Evolutionary conservation across 2,329 filamentous ascomycete species (phyloP).

Genomic region (Monilinia fructigena): DNA sequence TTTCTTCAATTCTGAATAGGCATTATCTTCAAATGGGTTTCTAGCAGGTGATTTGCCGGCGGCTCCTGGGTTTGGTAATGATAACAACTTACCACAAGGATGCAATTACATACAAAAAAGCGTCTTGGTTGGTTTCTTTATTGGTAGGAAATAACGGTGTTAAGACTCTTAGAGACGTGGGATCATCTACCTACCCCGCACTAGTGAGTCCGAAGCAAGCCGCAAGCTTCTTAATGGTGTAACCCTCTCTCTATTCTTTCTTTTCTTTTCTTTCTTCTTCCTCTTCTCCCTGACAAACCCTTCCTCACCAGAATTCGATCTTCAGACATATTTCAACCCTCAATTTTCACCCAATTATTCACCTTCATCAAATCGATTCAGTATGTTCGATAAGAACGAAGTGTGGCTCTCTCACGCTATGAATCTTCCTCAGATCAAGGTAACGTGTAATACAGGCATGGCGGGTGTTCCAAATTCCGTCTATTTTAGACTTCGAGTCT

Average conservation of each 20-base stretch:
- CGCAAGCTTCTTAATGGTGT: background rate
- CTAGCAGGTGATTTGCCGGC: too few relatives aligned
- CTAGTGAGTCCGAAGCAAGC: background rate
- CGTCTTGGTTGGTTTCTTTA: background rate
- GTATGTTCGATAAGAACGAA: conserved; percentile 23
- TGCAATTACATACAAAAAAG: too few relatives aligned
- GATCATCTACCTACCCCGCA: background rate
- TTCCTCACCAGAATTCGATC: background rate
- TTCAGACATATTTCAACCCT: background rate
- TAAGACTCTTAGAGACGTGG: background rate
- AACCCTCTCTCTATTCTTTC: background rate
- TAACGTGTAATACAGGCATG: conserved; percentile 33
- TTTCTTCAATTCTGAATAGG: too few relatives aligned
- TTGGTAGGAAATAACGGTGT: background rate
- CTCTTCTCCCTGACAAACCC: background rate
- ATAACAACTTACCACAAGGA: too few relatives aligned
- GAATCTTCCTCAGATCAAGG: conserved; percentile 33
- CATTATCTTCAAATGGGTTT: too few relatives aligned
- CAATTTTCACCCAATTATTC: background rate
- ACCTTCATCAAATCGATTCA: conserved; percentile 34
- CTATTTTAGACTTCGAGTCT: background rate
- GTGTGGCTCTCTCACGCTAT: conserved; percentile 26
- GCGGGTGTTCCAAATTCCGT: conserved; percentile 32
- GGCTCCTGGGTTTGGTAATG: too few relatives aligned
- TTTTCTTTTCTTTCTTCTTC: background rate